Conservation (phyloP, 176 grass and related monocot species). For the Microstegium vimineum region DNA sequence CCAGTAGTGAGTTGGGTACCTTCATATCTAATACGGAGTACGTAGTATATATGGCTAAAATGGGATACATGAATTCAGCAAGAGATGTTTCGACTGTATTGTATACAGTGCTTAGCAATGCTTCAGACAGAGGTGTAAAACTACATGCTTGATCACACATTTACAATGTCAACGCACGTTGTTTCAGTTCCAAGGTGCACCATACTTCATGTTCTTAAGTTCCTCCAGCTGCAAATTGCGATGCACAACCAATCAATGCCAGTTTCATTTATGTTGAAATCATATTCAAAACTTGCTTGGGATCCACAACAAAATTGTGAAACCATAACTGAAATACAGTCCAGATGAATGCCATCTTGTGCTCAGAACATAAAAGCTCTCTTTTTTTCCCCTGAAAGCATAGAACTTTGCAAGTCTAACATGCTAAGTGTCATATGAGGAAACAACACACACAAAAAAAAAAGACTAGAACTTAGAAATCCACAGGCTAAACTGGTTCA, state of each 20-base stretch:
- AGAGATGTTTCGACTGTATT: conserved; percentile 7
- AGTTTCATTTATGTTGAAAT: background rate
- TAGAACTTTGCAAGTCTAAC: background rate
- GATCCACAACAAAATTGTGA: background rate
- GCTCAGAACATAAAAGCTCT: no score
- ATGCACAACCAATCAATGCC: background rate
- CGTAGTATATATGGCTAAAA: background rate
- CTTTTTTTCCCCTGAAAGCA: background rate
- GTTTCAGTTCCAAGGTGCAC: conserved; percentile 47
- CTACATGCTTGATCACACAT: conserved; percentile 15
- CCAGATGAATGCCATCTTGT: no score
- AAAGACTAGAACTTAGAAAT: background rate
- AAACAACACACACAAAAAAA: background rate
- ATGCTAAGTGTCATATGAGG: background rate
- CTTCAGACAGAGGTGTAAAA: background rate
- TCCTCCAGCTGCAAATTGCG: conserved; percentile 60
- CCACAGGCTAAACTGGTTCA: background rate
- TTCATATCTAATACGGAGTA: background rate
- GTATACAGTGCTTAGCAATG: background rate
- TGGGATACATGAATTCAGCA: background rate
- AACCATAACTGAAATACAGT: background rate
- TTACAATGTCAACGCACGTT: conserved; percentile 15
- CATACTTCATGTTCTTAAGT: conserved; percentile 58
- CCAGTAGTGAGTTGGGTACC: background rate
- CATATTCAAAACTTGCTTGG: background rate